Evolutionary conservation across 83 land plant species (phyloP), one percentile per base, ranked within the genome.

Genomic region (Picea engelmannii): DNA sequence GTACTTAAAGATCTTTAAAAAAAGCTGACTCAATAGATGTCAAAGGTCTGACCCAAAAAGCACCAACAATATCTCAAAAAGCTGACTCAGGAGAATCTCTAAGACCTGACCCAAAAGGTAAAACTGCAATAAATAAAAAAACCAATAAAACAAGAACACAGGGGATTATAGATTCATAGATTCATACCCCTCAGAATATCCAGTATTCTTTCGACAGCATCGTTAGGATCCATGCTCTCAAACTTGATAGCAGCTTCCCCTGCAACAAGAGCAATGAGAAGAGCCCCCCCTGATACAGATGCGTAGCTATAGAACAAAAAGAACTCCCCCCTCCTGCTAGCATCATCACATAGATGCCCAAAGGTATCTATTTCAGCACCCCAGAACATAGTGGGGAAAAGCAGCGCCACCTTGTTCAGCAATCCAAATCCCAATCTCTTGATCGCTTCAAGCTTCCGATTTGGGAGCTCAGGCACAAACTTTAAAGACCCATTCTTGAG

Each of bases 221-320:
- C 93, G 2, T 80, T 38, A 3, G 98, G 99, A 38, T 91, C 83
- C 83, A 88, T 86, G 17, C 24, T 66, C 85, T 97, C 99, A 78
- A 97, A 97, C 23, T 89, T 85, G 62, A 91, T 80, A 12, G 99
- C 98, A 58, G 99, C 94, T 63, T 97, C 97, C 21, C 99, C 99
- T 38, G 99, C 99, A 62, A 97, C 99, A 70, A 97, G 88, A 71
- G 99, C 99, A 78, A 97, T 85, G 35, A 97, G 89, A 25, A 95
- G 91, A 35, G 98, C 95, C 0, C 99, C 99, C 25, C 98, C 99
- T 18, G 99, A 90, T 15, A 97, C 99, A 25, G 97, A 87, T 25
- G 94, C n/a, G n/a, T n/a, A n/a, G n/a, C n/a, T n/a, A n/a, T n/a
- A n/a, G n/a, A n/a, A n/a, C n/a, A n/a, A n/a, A n/a, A n/a, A n/a